A percentile compares a stretch with the other conserved stretches of the same genome.
Conservation (phyloP, 805 yeast species). For the Ogataea angusta region DNA sequence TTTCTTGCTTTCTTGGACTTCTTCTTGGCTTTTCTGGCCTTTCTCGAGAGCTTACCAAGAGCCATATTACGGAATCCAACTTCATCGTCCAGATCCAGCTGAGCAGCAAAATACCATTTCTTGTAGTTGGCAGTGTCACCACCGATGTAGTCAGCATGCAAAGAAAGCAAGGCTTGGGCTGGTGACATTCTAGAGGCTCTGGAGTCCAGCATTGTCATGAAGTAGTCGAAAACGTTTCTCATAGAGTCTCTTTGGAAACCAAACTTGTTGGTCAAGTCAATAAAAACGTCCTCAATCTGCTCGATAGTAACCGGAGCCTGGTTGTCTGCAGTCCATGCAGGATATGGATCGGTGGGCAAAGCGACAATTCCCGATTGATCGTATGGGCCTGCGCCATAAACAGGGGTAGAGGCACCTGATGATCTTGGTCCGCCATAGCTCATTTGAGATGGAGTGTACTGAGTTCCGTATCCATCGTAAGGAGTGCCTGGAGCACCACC, state of each 20-base stretch:
- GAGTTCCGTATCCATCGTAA: constrained; percentile 56
- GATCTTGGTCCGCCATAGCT: constrained; percentile 84
- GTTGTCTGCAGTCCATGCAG: constrained; percentile 98
- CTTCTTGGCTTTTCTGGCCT: constrained; percentile 77
- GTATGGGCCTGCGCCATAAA: constrained; percentile 41
- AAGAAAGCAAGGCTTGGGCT: constrained; percentile 75
- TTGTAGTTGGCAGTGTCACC: constrained; percentile 83
- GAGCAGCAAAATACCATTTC: constrained; percentile 88
- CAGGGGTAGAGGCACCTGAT: constrained; percentile 93
- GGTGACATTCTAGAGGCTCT: constrained; percentile 88
- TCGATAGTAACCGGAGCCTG: constrained; percentile 82
- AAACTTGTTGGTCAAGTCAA: constrained; percentile 76
- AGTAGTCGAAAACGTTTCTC: constrained; percentile 88
- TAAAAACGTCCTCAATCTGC: constrained; percentile 83
- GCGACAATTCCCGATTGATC: constrained; percentile 52
- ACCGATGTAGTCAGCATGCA: constrained; percentile 86
- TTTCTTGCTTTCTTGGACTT: constrained; percentile 74
- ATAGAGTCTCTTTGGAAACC: constrained; percentile 91
- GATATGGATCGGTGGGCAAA: constrained; percentile 89
- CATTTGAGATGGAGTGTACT: constrained; percentile 76
- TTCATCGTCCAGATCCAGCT: constrained; percentile 79
- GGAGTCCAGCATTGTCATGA: constrained; percentile 79
- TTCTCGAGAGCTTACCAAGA: constrained; percentile 70
- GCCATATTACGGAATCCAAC: constrained; percentile 81
- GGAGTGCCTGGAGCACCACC: constrained; percentile 65